Percentiles rank a stretch among this genome's conserved stretches.
Conservation (phyloP, 176 grass and related monocot genomes). For the Aechmea fasciata region DNA sequence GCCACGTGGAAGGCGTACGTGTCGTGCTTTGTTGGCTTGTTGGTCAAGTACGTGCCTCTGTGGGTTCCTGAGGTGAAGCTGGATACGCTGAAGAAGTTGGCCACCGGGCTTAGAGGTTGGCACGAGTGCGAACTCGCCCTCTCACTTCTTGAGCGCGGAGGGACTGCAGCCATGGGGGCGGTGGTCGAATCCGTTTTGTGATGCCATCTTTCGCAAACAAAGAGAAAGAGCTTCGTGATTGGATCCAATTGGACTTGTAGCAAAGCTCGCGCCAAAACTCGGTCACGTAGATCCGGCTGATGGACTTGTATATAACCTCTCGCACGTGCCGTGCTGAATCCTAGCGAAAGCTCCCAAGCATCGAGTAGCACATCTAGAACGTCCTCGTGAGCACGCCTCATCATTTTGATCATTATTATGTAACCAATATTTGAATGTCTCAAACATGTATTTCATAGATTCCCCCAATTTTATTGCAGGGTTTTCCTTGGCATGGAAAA, state of each 20-base stretch:
- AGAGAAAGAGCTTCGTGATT: background rate
- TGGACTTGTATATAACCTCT: background rate
- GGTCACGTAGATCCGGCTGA: too few species aligned
- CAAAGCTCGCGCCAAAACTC: too few species aligned
- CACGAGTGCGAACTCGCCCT: conserved; percentile 68
- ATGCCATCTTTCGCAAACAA: conserved; percentile 1
- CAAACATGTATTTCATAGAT: background rate
- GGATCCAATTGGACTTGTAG: background rate
- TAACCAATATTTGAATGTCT: background rate
- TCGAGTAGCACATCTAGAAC: background rate
- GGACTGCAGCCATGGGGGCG: conserved; percentile 31
- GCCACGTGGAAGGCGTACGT: conserved; percentile 83
- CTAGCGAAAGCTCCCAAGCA: background rate
- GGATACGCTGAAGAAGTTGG: conserved; percentile 60
- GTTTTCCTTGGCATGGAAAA: too few species aligned
- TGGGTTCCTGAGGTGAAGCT: conserved; percentile 69
- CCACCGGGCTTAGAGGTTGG: conserved; percentile 55
- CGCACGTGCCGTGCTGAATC: background rate
- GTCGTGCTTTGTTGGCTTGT: conserved; percentile 52
- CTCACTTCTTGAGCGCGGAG: conserved; percentile 66
- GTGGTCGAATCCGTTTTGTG: conserved; percentile 47
- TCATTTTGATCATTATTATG: too few species aligned
- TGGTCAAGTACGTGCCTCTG: conserved; percentile 75
- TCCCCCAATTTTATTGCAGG: background rate
- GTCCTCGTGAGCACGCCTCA: too few species aligned